Percentiles rank a stretch among this genome's conserved stretches.
phyloP scores from a whole-genome alignment of 176 grass and related monocot species.

The Miscanthus lutarioriparius region DNA sequence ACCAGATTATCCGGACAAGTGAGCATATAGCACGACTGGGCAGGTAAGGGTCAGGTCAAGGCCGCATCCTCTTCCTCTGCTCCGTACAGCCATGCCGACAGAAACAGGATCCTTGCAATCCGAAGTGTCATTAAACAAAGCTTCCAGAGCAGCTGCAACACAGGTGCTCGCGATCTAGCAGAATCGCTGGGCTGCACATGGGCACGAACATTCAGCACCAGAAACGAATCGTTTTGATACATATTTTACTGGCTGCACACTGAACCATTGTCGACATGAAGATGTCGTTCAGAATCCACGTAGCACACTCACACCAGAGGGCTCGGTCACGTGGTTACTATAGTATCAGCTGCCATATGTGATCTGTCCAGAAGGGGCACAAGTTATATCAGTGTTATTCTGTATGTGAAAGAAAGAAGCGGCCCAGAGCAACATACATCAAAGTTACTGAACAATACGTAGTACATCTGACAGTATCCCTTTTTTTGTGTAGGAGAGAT shows the following conservation, averaged over 20 bases:
- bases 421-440: background rate
- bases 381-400: background rate
- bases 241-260: background rate
- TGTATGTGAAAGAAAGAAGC: background rate
- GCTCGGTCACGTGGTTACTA: background rate
- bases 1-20: background rate
- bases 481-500: background rate
- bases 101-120: slow-evolving; percentile 36
- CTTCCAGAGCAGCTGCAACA: background rate
- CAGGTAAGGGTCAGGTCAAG: background rate
- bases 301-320: background rate
- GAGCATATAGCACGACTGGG: background rate
- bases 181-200: slow-evolving; percentile 18
- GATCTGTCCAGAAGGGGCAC: background rate
- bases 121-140: background rate
- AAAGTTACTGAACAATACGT: background rate
- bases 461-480: background rate
- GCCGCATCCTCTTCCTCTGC: background rate
- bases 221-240: background rate
- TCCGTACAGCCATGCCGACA: background rate
- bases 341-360: background rate
- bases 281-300: background rate
- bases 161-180: slow-evolving; percentile 22
- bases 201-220: background rate
- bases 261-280: background rate